These are phyloP conservation scores for Pyronema domesticum DNA, from an alignment of 495 filamentous ascomycete genomes.

Conservation along the genomic window DNA sequence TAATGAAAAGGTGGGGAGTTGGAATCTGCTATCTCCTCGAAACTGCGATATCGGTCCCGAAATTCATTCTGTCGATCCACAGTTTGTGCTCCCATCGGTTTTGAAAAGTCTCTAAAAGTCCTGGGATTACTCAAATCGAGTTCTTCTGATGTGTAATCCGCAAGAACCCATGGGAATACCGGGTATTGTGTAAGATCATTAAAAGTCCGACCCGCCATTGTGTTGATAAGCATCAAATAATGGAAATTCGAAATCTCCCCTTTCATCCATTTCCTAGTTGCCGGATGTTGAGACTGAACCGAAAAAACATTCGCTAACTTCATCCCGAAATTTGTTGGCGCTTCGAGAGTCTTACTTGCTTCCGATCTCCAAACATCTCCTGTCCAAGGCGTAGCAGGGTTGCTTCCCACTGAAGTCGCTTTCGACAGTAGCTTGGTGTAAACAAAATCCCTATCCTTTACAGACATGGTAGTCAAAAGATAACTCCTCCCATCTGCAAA, in stretches of 20 bases:
- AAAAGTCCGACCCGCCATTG: conserved; percentile 89
- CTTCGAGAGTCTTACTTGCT: conserved; percentile 62
- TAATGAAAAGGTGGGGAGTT: conserved; percentile 77
- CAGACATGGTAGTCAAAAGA: conserved; percentile 63
- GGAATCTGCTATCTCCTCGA: conserved; percentile 79
- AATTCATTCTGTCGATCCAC: conserved; percentile 55
- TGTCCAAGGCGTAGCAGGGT: conserved; percentile 31
- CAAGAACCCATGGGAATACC: conserved; percentile 92
- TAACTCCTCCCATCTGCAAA: conserved; percentile 94
- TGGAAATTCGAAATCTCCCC: conserved; percentile 97
- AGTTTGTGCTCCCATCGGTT: conserved; percentile 93
- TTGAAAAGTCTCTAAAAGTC: conserved; percentile 78
- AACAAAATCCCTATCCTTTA: conserved; percentile 55
- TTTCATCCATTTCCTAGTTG: conserved; percentile 76
- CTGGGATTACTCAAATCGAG: conserved; percentile 68
- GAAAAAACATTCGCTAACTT: conserved; percentile 94
- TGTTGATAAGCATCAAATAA: conserved; percentile 96
- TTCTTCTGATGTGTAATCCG: conserved; percentile 93
- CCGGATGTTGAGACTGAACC: conserved; percentile 48
- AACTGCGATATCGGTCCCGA: conserved; percentile 61
- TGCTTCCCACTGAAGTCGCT: conserved; percentile 55
- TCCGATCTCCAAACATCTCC: conserved; percentile 77
- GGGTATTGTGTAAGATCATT: conserved; percentile 97
- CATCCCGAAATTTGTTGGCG: conserved; percentile 56
- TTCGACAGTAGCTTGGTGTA: conserved; percentile 53